Evolutionary conservation across 2,329 filamentous ascomycete species (phyloP).

Genomic region (Alternaria postmessia): DNA sequence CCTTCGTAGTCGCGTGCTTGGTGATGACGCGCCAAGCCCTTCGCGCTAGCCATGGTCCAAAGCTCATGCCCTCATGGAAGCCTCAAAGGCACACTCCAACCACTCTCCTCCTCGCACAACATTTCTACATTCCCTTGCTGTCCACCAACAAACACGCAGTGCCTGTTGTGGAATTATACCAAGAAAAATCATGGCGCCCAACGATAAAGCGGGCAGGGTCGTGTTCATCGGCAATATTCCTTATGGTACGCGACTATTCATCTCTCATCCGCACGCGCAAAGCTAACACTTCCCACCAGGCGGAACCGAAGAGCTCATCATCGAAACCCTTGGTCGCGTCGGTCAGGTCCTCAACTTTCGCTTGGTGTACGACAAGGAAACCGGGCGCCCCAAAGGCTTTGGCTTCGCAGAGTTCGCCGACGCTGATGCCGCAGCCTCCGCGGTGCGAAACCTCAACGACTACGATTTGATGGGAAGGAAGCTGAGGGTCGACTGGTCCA

Average conservation of each 20-base stretch:
- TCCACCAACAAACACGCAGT: background rate
- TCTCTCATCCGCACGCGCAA: constrained; percentile 7
- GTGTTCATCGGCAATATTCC: constrained; percentile 88
- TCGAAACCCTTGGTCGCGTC: constrained; percentile 88
- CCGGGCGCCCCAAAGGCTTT: constrained; percentile 92
- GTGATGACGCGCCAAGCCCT: constrained; percentile 18
- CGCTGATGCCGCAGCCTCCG: constrained; percentile 88
- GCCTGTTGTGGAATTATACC: background rate
- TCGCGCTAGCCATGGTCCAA: constrained; percentile 4
- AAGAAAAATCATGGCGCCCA: constrained; percentile 39
- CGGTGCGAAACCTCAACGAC: constrained; percentile 94
- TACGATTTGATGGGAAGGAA: constrained; percentile 95
- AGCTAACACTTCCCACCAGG: constrained; percentile 61
- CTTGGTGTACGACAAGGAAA: constrained; percentile 94
- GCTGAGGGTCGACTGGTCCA: constrained; percentile 93
- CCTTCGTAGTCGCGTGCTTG: constrained; percentile 1
- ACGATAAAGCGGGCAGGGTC: constrained; percentile 76
- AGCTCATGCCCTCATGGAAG: constrained; percentile 7
- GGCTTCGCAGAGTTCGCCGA: constrained; percentile 97
- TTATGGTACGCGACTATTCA: constrained; percentile 67
- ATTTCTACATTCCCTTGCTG: background rate
- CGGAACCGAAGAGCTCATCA: constrained; percentile 94
- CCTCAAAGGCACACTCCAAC: constrained; percentile 15
- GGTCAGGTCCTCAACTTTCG: constrained; percentile 92
- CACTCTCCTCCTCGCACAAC: background rate